Evolutionary conservation across 2,329 filamentous ascomycete genomes (phyloP).

Genomic region (Talaromyces piceae): DNA sequence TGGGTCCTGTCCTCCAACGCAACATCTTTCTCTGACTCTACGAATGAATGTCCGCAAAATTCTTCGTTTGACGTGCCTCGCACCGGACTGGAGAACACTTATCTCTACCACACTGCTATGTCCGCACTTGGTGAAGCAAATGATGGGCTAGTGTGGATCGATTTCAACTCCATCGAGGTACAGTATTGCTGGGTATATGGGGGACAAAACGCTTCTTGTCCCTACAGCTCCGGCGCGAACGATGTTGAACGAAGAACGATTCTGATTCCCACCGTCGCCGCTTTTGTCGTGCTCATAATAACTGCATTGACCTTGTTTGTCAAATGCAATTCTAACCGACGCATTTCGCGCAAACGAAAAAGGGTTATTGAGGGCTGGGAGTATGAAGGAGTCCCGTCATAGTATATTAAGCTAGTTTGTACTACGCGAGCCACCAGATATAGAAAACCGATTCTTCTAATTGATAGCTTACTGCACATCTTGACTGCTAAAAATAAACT

Average conservation of each 20-base stretch:
- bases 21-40: conserved; percentile 39
- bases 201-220: conserved; percentile 49
- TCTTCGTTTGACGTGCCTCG: conserved; percentile 51
- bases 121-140: conserved; percentile 21
- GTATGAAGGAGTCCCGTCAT: conserved; percentile 60
- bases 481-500: neutral
- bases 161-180: conserved; percentile 54
- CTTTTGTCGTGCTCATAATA: conserved; percentile 55
- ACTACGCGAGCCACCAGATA: neutral
- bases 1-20: conserved; percentile 46
- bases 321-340: conserved; percentile 57
- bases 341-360: conserved; percentile 44
- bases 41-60: conserved; percentile 41
- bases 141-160: conserved; percentile 45
- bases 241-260: conserved; percentile 42
- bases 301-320: conserved; percentile 55
- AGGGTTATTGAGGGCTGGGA: conserved; percentile 52
- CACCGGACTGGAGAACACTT: conserved; percentile 56
- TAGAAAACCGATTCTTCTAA: neutral
- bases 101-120: conserved; percentile 38
- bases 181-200: conserved; percentile 55
- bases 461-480: neutral
- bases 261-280: conserved; percentile 55
- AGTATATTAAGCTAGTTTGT: conserved; percentile 6
- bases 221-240: conserved; percentile 44